A percentile compares a stretch with the other conserved stretches of the same genome.
These are phyloP conservation scores for Paramecium bursaria DNA, from an alignment of 73 alveolate species.

Conservation along the genomic window DNA sequence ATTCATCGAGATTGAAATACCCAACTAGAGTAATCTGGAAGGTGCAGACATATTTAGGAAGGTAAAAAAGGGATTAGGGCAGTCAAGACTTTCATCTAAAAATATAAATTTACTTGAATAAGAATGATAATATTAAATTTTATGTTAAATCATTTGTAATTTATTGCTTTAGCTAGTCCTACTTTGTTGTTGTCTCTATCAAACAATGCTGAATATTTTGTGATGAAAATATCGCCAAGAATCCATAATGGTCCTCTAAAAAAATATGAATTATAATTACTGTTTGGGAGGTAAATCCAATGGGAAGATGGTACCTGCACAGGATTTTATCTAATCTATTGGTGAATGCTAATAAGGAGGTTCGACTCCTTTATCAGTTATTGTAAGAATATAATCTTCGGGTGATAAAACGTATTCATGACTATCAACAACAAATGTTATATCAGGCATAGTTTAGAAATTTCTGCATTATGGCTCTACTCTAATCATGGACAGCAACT, in stretches of 20 bases:
- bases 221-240: conserved; percentile 79
- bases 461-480: conserved; percentile 61
- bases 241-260: conserved; percentile 72
- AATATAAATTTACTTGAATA: too few species aligned
- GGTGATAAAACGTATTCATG: conserved; percentile 60
- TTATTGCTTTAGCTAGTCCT: conserved; percentile 71
- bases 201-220: conserved; percentile 77
- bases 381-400: conserved; percentile 71
- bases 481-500: conserved; percentile 51
- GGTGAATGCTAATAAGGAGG: conserved; percentile 64
- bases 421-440: conserved; percentile 73
- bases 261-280: background rate
- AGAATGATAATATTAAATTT: too few species aligned
- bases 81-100: too few species aligned
- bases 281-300: conserved; percentile 39
- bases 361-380: conserved; percentile 47
- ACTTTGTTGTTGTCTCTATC: conserved; percentile 84
- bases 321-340: conserved; percentile 51
- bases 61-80: too few species aligned
- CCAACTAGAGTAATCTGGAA: too few species aligned
- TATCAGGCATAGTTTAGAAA: conserved; percentile 55
- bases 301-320: conserved; percentile 57
- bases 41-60: too few species aligned
- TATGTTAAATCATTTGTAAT: background rate
- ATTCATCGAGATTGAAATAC: too few species aligned